These are phyloP conservation scores for Paraurostyla sp. DNA, from an alignment of 73 alveolate species.

Conservation along the genomic window DNA sequence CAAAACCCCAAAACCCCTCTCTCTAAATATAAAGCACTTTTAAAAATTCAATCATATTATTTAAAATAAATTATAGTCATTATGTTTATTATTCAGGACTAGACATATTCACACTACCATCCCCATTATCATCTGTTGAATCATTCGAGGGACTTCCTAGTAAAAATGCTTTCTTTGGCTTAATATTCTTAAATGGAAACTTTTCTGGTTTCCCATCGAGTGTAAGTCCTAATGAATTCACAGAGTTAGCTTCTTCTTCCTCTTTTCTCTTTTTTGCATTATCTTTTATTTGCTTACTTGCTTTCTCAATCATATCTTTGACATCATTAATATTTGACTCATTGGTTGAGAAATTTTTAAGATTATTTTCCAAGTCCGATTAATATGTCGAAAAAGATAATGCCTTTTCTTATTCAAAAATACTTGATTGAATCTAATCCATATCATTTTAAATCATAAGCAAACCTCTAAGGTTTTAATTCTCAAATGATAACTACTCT, in stretches of 20 bases:
- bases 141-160: conserved; percentile 40
- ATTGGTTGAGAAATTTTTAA: neutral
- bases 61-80: too few relatives aligned
- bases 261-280: conserved; percentile 42
- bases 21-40: too few relatives aligned
- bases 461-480: neutral
- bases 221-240: neutral
- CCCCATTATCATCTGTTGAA: neutral
- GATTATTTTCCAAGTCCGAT: neutral
- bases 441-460: conserved; percentile 12
- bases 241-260: conserved; percentile 42
- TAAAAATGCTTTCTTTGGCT: conserved; percentile 52
- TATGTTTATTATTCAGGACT: conserved; percentile 9
- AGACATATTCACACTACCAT: neutral
- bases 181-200: conserved; percentile 54
- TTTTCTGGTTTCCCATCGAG: conserved; percentile 53
- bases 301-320: conserved; percentile 22
- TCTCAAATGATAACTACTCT: neutral
- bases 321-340: neutral
- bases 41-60: too few relatives aligned
- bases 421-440: neutral
- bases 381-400: neutral
- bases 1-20: too few relatives aligned
- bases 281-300: conserved; percentile 33
- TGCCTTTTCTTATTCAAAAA: neutral